Base-by-base conservation (phyloP, 257 asterid species). In the Cordia subcordata region DNA sequence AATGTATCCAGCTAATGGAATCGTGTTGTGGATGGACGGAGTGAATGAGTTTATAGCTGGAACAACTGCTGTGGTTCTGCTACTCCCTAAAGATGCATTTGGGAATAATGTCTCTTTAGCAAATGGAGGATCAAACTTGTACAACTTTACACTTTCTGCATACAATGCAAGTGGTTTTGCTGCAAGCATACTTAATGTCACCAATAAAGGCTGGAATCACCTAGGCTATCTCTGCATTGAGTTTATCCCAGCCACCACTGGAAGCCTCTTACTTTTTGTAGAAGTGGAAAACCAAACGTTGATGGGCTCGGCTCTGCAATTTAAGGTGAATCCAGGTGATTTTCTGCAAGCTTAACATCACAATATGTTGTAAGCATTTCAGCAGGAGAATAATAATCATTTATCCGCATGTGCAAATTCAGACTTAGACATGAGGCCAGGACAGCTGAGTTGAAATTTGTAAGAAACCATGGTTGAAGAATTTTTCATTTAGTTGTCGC, bases 31-130 rank as follows among this genome's bases (percentile, higher is more conserved):
- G 99, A 57, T 42, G 46, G 81, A 57, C 50, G 96, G 76, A 74
- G 49, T 51, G 46, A 61, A 79, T 18, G 90, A 82, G 65, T 82
- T 84, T 70, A 62, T 71, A 22, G 86, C 94, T 11, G 96, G 98
- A 67, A 68, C 61, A 21, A 80, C 57, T 53, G 87, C 80, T 17
- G 70, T 65, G 64, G n/a, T 92, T 16, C 45, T 71, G 49, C 71
- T 88, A 72, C 96, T 85, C 55, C 89, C 87, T 5, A 84, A 73
- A 78, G 99, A 92, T 71, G 96, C 95, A 55, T 92, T 86, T 72
- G 99, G 96, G 46, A 92, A 88, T 70, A 88, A 82, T 49, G 70
- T 88, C 22, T 82, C 96, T 61, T 75, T 70, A 37, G 57, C 69
- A 49, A 72, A 63, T 53, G 81, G 77, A 66, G 84, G 68, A 50